These are phyloP conservation scores for Microglena sp. DNA, from an alignment of 139 green algal species.

Conservation along the genomic window DNA sequence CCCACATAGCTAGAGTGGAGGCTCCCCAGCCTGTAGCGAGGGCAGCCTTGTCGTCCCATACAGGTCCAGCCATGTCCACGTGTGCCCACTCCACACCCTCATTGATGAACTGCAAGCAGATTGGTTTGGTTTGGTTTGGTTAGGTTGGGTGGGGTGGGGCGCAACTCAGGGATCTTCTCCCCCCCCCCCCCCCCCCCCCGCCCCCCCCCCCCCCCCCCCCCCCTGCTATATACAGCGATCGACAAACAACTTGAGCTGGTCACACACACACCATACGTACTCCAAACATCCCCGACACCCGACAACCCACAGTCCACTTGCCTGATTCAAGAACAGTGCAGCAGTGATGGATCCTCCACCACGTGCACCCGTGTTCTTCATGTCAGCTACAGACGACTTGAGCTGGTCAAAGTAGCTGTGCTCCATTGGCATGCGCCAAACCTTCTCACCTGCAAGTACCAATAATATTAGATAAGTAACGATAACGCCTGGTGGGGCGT, in stretches of 20 bases:
- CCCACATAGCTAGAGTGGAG: slow-evolving; percentile 74
- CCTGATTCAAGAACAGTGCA: slow-evolving; percentile 84
- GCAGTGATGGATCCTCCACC: slow-evolving; percentile 83
- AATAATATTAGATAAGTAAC: too few relatives aligned
- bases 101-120: slow-evolving; percentile 69
- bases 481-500: too few relatives aligned
- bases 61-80: slow-evolving; percentile 83
- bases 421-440: slow-evolving; percentile 95
- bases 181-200: too few relatives aligned
- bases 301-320: too few relatives aligned
- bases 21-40: slow-evolving; percentile 87
- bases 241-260: background rate
- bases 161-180: too few relatives aligned
- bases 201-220: too few relatives aligned
- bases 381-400: slow-evolving; percentile 64
- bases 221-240: background rate
- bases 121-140: background rate
- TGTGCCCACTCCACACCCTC: slow-evolving; percentile 85
- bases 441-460: slow-evolving; percentile 20
- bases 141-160: background rate
- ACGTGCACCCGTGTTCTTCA: slow-evolving; percentile 73
- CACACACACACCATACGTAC: slow-evolving; percentile 6
- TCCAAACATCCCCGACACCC: too few relatives aligned
- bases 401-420: slow-evolving; percentile 70
- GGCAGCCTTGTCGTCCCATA: slow-evolving; percentile 74